Evolutionary conservation across 108 stramenopile species (phyloP), one percentile per base, ranked within the genome.

Genomic region (Epithemia pelagica): DNA sequence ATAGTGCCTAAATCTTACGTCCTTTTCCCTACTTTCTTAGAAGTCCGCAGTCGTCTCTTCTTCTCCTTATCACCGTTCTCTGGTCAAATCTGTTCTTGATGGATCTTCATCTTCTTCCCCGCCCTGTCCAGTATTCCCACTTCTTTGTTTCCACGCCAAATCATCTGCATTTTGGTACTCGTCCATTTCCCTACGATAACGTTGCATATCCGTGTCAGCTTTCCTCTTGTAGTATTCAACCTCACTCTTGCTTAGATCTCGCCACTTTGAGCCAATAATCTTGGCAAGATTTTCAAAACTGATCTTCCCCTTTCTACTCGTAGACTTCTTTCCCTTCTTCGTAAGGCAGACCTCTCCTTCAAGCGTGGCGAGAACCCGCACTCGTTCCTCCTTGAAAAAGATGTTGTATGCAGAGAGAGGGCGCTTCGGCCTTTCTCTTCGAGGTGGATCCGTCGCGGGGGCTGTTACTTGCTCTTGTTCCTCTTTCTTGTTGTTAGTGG

Each of bases 261-360:
- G 78, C 91, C 91, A 92, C 32, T 84, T 76, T 28, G 67, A 61
- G 2, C 83, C 88, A 58, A 92, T 85, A 21, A 72, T 52, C 64
- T 84, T 87, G 62, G 85, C 89, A 26, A 90, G 76, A 37, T 70
- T 79, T 31, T 90, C 82, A 74, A 90, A 90, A 20, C 84, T 79
- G 72, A 90, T 90, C 72, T 90, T 90, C 20, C 87, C 84, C 37
- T 46, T 46, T 15, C 15, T 46, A 15, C 37, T 46, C 5, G 15
- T 15, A 5, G 37, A 46, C 15, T 46, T 46, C 37, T 46, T 46
- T 5, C 37, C 37, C 37, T 46, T 46, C 37, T 46, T 46, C 10
- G 5, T 46, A 10, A 10, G 37, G 15, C 5, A 5, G 5, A 46
- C 5, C 37, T 46, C 37, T 46, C 10, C 15, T 5, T 46, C 15